Evolutionary conservation across 73 alveolate species (phyloP).

Genomic region (Diophrys sp.): DNA sequence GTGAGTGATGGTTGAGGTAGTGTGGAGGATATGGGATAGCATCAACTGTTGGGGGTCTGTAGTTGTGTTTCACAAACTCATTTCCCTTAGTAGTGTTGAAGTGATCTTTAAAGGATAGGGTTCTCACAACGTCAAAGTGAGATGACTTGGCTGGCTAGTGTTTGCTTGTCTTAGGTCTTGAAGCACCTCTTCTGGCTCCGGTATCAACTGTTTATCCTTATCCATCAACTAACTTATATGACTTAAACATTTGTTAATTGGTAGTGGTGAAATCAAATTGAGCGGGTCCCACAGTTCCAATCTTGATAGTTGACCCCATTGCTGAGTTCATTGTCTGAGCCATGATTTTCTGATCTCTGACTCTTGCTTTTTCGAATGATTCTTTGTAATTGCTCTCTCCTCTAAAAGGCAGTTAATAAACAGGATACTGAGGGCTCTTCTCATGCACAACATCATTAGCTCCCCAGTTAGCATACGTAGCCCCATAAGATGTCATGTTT

Average conservation of each 20-base stretch:
- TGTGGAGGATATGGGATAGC: constrained; percentile 50
- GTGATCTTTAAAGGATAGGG: constrained; percentile 30
- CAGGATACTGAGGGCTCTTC: constrained; percentile 46
- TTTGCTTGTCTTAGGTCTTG: not conserved
- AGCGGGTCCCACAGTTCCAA: not conserved
- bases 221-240: constrained; percentile 5
- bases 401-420: constrained; percentile 45
- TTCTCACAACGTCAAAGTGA: constrained; percentile 22
- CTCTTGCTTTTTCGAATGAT: not conserved
- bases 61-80: constrained; percentile 31
- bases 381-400: constrained; percentile 32
- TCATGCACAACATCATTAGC: constrained; percentile 37
- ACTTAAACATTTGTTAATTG: not conserved
- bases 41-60: constrained; percentile 31
- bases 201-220: too few species aligned
- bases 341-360: not conserved
- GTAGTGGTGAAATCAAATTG: not conserved
- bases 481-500: not conserved
- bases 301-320: not conserved
- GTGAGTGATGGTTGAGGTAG: constrained; percentile 21
- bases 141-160: not conserved
- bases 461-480: constrained; percentile 50
- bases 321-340: not conserved
- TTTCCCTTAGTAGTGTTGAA: constrained; percentile 35
- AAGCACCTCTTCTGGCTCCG: not conserved